These are phyloP conservation scores for Rhizomucor miehei DNA, from an alignment of 371 early-diverging fungal genomes.

Conservation along the genomic window DNA sequence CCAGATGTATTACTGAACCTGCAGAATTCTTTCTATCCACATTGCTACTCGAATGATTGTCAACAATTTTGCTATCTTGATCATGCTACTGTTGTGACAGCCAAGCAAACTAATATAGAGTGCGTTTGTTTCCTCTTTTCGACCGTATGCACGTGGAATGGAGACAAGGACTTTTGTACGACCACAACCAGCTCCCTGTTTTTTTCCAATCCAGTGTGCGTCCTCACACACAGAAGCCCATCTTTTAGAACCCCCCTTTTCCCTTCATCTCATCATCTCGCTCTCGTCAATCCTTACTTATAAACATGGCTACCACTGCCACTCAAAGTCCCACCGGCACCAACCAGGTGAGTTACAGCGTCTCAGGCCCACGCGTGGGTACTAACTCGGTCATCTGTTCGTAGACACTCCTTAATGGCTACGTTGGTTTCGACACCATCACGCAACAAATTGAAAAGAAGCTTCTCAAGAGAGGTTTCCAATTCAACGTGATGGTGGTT, in stretches of 20 bases:
- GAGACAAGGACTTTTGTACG: no score
- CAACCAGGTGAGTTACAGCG: conserved; percentile 5
- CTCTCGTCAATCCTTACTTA: conserved; percentile 1
- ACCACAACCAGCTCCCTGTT: no score
- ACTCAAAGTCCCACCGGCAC: conserved; percentile 12
- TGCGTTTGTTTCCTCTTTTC: no score
- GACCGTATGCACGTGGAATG: no score
- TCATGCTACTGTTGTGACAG: no score
- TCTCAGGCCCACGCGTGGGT: not conserved
- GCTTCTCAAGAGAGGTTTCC: conserved; percentile 91
- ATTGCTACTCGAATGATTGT: no score
- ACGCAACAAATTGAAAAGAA: conserved; percentile 92
- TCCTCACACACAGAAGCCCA: not conserved
- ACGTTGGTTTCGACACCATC: conserved; percentile 96
- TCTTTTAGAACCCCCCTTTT: not conserved
- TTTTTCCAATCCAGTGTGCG: no score
- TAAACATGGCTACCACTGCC: conserved; percentile 18
- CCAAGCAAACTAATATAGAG: not conserved
- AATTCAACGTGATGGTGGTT: conserved; percentile 93
- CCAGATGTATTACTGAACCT: no score
- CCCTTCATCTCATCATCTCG: conserved; percentile 1
- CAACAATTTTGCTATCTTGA: no score
- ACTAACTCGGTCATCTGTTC: not conserved
- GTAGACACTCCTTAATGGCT: conserved; percentile 64
- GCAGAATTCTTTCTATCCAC: no score